Evolutionary conservation across 345 rosid species (phyloP), one percentile per base, ranked within the genome.

Genomic region (Camelina sativa): DNA sequence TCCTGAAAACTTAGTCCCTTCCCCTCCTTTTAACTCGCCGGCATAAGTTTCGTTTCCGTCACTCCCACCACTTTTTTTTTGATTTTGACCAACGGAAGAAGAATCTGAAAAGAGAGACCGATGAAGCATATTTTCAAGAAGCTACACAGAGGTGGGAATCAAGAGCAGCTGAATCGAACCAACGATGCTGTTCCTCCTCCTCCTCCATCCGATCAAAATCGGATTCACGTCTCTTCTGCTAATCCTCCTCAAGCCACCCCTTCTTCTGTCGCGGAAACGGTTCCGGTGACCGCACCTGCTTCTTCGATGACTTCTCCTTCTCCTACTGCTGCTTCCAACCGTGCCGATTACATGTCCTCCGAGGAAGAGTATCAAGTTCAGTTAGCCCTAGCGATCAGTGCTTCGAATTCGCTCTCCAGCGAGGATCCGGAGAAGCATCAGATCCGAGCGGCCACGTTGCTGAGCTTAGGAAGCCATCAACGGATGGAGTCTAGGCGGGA

Each of bases 281-380:
- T 67, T 62, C 67, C 80, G 55, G 67, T 60, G n/a, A 44, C 7
- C 62, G 74, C 37, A 12, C 43, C 23, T 9, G 23, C 67, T 40
- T 22, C 72, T 19, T 17, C 81, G 34, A 30, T 70, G 11, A 37
- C 81, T 0, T 53, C 86, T 16, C 79, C 89, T 8, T n/a, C 85
- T 11, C 46, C 85, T 32, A 6, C 65, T 0, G 20, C 76, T 38
- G 25, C 58, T 7, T 38, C 80, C 32, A 80, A 59, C 17, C 81
- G 77, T 40, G 50, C 85, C n/a, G 97, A 95, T 54, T 96, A 80
- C 76, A 90, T 91, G 32, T 76, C 86, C 0, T 85, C 96, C 6
- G 99, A 96, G 88, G 99, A 96, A 84, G 99, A 96, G 74, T 96
- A 86, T 56, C 97, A 96, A 86, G 81, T 96, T 50, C 98, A 92